A percentile compares a stretch with the other conserved stretches of the same genome.
phyloP scores from a whole-genome alignment of 2,329 filamentous ascomycete genomes.

The Aspergillaceae sp. region DNA sequence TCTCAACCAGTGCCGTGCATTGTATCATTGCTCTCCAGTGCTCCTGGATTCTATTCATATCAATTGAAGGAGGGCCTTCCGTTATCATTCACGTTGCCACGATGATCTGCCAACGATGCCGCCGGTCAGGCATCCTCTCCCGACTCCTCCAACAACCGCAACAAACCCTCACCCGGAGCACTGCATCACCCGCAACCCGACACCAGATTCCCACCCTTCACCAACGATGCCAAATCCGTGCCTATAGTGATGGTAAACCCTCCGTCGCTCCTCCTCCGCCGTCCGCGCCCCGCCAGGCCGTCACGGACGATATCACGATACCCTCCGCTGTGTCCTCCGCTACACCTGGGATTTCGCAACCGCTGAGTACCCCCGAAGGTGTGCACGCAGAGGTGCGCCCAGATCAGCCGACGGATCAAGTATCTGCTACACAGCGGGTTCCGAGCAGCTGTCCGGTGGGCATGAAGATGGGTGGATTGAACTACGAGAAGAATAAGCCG shows the following conservation, averaged over 20 bases:
- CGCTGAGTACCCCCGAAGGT: slow-evolving; percentile 30
- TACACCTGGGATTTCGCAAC: slow-evolving; percentile 33
- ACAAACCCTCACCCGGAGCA: slow-evolving; percentile 18
- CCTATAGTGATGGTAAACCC: slow-evolving; percentile 25
- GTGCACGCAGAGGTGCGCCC: slow-evolving; percentile 21
- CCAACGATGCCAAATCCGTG: slow-evolving; percentile 22
- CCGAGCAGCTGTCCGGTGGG: slow-evolving; percentile 34
- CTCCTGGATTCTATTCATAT: not conserved
- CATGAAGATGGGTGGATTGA: slow-evolving; percentile 34
- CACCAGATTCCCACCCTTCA: slow-evolving; percentile 10
- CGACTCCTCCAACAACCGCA: slow-evolving; percentile 24
- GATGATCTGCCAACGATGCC: slow-evolving; percentile 35
- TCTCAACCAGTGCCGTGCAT: not conserved
- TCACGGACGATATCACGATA: slow-evolving; percentile 22
- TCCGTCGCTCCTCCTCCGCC: slow-evolving; percentile 23
- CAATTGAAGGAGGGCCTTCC: not conserved
- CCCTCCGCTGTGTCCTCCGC: slow-evolving; percentile 33
- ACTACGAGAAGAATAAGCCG: slow-evolving; percentile 41
- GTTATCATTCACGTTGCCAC: slow-evolving; percentile 1
- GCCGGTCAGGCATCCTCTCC: slow-evolving; percentile 32
- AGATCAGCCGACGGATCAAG: slow-evolving; percentile 19
- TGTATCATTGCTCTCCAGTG: not conserved
- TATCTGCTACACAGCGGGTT: slow-evolving; percentile 14
- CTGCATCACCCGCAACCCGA: slow-evolving; percentile 21
- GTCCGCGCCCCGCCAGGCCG: slow-evolving; percentile 24